Base-by-base conservation (phyloP, 2,329 filamentous ascomycete species). In the Elsinoe fawcettii region DNA sequence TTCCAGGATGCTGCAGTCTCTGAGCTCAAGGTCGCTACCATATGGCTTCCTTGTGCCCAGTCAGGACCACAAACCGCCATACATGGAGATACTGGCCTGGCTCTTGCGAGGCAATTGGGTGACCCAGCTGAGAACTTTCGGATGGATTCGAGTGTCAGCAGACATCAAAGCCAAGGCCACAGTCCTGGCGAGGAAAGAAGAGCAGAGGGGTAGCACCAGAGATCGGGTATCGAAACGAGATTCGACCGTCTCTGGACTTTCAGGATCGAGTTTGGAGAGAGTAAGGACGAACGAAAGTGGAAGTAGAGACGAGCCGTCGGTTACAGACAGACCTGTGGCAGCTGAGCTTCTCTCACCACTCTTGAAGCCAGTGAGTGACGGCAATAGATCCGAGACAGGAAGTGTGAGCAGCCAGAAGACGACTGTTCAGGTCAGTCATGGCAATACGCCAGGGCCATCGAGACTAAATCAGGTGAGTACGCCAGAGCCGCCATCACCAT, bases 71-170 rank as follows among this genome's bases (percentile, higher is more conserved):
- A 87, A 92, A 43, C 84, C 86, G 5, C 84, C 85, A 1, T 99
- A 96, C 70, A 86, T 97, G 71, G 82, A 88, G 32, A 95, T 97
- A 71, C 77, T 99, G 23, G 90, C 90, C 20, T 99, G 92, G 90
- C 80, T 99, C 7, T 84, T 97, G 75, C 84, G 91, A 39, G 87
- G 90, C 47, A 90, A 90, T 12, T 96, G 93, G 88, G 91, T 96
- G 0, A 95, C 88, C 0, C 91, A 96, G 69, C 79, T 99, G 5
- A 88, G 90, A 61, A 93, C 90, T 0, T 96, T 95, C 70, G 89
- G 87, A 11, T 95, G 93, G 77, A 83, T 97, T 43, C 63, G 63
- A 11, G 56, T 66, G 2, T 59, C 64, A 6, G 41, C 46, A 4
- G 58, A 56, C 1, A 59, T 67, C 27, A 61, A 61, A 34, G 56